Conservation (phyloP, 495 filamentous ascomycete species). For the Penicillium arizonense region DNA sequence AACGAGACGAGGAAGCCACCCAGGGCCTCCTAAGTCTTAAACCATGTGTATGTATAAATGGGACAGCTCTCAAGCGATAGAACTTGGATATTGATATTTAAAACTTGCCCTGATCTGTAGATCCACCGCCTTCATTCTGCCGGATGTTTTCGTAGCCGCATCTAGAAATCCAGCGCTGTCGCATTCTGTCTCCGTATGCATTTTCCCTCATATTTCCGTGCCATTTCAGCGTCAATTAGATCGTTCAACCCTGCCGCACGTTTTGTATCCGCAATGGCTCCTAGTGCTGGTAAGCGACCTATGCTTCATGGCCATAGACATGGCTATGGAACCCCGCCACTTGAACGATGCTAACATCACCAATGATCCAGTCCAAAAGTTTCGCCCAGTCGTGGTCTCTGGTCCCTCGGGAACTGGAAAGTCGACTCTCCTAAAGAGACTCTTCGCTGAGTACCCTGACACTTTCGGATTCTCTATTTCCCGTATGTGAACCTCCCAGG, state of each 20-base stretch:
- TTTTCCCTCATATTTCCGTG: slow-evolving; percentile 13
- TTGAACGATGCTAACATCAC: not conserved
- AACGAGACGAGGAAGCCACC: slow-evolving; percentile 24
- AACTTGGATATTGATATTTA: slow-evolving; percentile 1
- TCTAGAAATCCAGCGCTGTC: not conserved
- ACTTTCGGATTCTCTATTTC: slow-evolving; percentile 82
- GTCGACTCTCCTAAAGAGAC: slow-evolving; percentile 75
- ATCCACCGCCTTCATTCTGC: not conserved
- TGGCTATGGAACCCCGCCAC: too few species aligned
- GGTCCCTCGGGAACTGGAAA: slow-evolving; percentile 88
- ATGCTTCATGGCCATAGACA: not conserved
- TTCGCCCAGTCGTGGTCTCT: slow-evolving; percentile 77
- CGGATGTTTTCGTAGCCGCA: not conserved
- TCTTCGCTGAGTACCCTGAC: slow-evolving; percentile 66
- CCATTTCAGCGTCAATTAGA: slow-evolving; percentile 3
- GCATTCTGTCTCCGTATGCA: slow-evolving; percentile 20
- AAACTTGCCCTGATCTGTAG: not conserved
- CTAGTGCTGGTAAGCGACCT: slow-evolving; percentile 25
- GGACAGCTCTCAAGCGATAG: not conserved
- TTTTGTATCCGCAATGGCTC: slow-evolving; percentile 24
- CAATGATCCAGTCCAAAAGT: slow-evolving; percentile 28
- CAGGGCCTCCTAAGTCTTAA: slow-evolving; percentile 15
- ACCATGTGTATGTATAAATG: slow-evolving; percentile 14
- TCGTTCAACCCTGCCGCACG: not conserved
- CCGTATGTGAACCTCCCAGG: slow-evolving; percentile 28